phyloP scores from a whole-genome alignment of 805 yeast species.

The Lachancea lanzarotensis region DNA sequence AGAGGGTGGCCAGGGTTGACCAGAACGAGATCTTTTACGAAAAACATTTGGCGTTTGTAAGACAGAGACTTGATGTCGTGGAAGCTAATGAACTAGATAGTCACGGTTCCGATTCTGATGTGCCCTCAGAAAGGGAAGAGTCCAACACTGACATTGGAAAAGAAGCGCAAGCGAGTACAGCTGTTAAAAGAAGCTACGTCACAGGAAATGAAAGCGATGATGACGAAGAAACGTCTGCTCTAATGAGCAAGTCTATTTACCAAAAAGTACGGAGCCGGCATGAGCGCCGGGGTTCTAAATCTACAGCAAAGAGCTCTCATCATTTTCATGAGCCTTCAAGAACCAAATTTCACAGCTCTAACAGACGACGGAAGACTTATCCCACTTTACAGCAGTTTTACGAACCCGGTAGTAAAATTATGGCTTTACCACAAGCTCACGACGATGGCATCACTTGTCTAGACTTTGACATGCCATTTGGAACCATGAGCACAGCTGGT shows the following conservation, averaged over 20 bases:
- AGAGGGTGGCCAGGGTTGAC: slow-evolving; percentile 54
- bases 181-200: not conserved
- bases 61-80: slow-evolving; percentile 39
- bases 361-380: slow-evolving; percentile 41
- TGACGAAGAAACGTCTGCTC: slow-evolving; percentile 18
- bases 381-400: slow-evolving; percentile 63
- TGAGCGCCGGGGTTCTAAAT: slow-evolving; percentile 23
- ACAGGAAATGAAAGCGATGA: slow-evolving; percentile 10
- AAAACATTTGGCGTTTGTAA: slow-evolving; percentile 38
- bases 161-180: not conserved
- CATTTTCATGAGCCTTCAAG: slow-evolving; percentile 8
- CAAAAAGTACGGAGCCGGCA: slow-evolving; percentile 34
- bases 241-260: slow-evolving; percentile 40
- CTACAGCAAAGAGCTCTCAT: slow-evolving; percentile 4
- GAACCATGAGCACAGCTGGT: slow-evolving; percentile 64
- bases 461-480: slow-evolving; percentile 71
- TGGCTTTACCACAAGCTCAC: slow-evolving; percentile 43
- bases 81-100: slow-evolving; percentile 35
- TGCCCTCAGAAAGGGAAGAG: not conserved
- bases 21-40: slow-evolving; percentile 54
- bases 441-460: slow-evolving; percentile 46
- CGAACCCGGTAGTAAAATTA: slow-evolving; percentile 50
- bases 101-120: slow-evolving; percentile 11
- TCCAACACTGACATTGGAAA: too few relatives aligned
- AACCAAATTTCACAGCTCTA: slow-evolving; percentile 24